Base-by-base conservation (phyloP, 345 rosid genomes). In the Eucalyptus leucophloia region DNA sequence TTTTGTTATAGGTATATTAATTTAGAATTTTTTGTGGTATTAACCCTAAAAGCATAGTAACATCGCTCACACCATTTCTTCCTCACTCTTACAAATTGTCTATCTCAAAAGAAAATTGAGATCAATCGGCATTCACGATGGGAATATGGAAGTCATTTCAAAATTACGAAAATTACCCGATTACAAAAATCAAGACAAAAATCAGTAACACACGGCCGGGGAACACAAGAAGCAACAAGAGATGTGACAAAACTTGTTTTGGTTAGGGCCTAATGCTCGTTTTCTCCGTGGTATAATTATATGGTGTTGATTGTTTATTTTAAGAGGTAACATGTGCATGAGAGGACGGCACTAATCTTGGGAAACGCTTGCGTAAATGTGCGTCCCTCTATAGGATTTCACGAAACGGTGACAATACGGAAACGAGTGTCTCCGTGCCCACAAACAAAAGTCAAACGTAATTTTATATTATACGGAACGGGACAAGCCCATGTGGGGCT, bases 41-140 rank as follows among this genome's bases (percentile, higher is more conserved):
- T 9, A 51, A 51, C 54, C 9, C 54, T 17, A 51, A 51, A 51
- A 51, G 9, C 1, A 51, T 17, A 72, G 44, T 44, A 19, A 5
- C 24, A 51, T 51, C 0, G 2, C 44, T 72, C 40, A 8, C 6
- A 4, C 80, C 21, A 3, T 67, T n/a, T 67, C 34, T 67, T 65
- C 9, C 9, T n/a, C 21, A 7, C 80, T 54, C 11, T 1, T 32
- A 67, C 9, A 16, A 32, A n/a, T 32, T 19, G 21, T 54, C 3
- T 3, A 34, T 18, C 12, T 34, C 26, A 4, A 18, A 18, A 72
- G 82, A 34, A 17, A 34, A 32, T 69, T 9, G 24, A 69, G 42
- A 34, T 32, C 19, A 0, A 0, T 4, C 7, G 12, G 4, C 3
- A 17, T 69, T 32, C 9, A 34, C 1, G 42, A 17, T 17, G 24